Conservation (phyloP, 441 rosid genomes). For the Erodium texanum region DNA sequence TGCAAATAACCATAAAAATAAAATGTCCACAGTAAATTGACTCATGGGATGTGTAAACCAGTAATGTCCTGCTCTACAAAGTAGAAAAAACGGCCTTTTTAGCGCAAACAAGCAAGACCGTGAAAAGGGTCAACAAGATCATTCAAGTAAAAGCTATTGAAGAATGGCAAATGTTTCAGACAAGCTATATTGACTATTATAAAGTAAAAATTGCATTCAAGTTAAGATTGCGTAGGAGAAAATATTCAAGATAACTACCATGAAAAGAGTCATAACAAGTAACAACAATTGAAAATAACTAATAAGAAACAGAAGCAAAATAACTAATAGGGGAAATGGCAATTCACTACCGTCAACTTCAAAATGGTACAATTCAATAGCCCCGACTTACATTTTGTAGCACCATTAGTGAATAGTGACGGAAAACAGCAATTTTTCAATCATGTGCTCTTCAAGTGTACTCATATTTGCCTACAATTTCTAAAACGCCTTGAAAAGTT, state of each 20-base stretch:
- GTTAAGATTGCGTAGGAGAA: not conserved
- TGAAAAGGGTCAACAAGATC: too few species aligned
- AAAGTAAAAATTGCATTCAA: not conserved
- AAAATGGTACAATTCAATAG: too few species aligned
- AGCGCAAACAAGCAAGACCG: not conserved
- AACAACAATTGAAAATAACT: not conserved
- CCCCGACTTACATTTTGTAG: too few species aligned
- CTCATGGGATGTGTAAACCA: not conserved
- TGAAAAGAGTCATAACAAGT: not conserved
- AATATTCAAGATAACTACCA: not conserved
- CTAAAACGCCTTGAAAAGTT: too few species aligned
- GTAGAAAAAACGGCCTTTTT: too few species aligned
- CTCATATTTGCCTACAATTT: too few species aligned
- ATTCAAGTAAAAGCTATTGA: not conserved
- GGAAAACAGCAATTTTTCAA: too few species aligned
- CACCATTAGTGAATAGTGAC: too few species aligned
- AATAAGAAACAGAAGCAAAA: constrained; percentile 8
- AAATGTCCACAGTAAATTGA: not conserved
- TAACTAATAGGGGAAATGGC: not conserved
- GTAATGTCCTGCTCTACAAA: too few species aligned
- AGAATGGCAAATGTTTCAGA: not conserved
- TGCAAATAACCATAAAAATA: not conserved
- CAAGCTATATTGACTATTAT: not conserved
- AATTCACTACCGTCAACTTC: too few species aligned
- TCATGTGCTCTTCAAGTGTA: too few species aligned